Evolutionary conservation across 2,329 filamentous ascomycete genomes (phyloP), one percentile per base, ranked within the genome.

Genomic region (Aphanocladium album): DNA sequence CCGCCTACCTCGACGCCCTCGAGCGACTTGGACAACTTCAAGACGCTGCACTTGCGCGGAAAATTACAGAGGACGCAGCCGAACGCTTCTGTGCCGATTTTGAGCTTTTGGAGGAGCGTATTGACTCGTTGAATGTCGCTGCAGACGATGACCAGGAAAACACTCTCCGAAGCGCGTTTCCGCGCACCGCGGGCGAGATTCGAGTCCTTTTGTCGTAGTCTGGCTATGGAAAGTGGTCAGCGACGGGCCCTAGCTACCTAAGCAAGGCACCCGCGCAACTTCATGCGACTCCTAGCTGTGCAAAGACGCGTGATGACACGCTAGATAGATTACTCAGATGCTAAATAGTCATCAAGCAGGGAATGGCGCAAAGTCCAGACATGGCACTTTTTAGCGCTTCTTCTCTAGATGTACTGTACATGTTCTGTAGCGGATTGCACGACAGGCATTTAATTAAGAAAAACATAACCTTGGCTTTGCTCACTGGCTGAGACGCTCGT

Each of bases 1-100:
- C 91, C 1, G 95, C 93, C 2, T 81, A 96, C 33, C 93, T 97
- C 80, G 95, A 99, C 71, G 93, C 93, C 2, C 86, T 90, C 67
- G 89, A 95, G 55, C 90, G 91, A 62, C 74, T 98, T 27, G 88
- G 88, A 64, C 79, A 84, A 46, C 76, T 99, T 1, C 86, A 89
- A 63, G 89, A 90, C 68, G 84, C 89, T 1, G 81, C 80, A 12
- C 76, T 96, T 61, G 88, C 89, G 16, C 84, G 90, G 52, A 80
- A 87, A 51, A 84, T 96, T 53, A 95, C 91, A 0, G 90, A 96
- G 67, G 85, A 89, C 64, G 93, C 93, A 0, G 90, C 92, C 0
- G 87, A 91, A 66, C 82, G 79, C 57, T 99, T 99, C 75, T 96
- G 92, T 66, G 81, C 83, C 35, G 90, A 95, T 67, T 99, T 98